Evolutionary conservation across 768 basidiomycete genomes (phyloP).

Genomic region (Mycena capillaripes): DNA sequence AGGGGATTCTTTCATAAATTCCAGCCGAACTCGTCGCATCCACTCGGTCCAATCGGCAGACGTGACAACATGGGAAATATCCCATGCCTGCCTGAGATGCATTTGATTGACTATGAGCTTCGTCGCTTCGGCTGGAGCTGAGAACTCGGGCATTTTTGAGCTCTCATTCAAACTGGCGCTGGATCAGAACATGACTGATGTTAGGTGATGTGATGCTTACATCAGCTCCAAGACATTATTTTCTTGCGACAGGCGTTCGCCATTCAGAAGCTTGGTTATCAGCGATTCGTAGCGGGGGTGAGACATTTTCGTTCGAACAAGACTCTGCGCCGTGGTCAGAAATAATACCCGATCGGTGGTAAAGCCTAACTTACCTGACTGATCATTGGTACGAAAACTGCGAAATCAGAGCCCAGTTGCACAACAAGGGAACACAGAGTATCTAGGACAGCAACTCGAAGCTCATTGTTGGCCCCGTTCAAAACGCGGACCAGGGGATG

Average conservation of each 20-base stretch:
- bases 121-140: constrained; percentile 87
- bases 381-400: constrained; percentile 97
- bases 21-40: constrained; percentile 93
- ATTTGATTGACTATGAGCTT: constrained; percentile 97
- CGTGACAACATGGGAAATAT: constrained; percentile 80
- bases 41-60: constrained; percentile 95
- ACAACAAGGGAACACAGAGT: constrained; percentile 92
- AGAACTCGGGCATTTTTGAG: constrained; percentile 76
- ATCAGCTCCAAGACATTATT: constrained; percentile 76
- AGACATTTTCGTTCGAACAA: constrained; percentile 80
- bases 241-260: constrained; percentile 93
- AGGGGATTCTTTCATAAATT: constrained; percentile 98
- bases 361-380: constrained; percentile 77
- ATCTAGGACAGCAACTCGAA: constrained; percentile 91
- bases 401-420: constrained; percentile 96
- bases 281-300: constrained; percentile 91
- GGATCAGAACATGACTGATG: constrained; percentile 18
- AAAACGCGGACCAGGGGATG: constrained; percentile 94
- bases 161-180: constrained; percentile 66
- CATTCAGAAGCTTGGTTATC: constrained; percentile 89
- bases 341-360: not conserved
- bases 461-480: constrained; percentile 78
- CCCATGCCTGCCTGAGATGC: constrained; percentile 97
- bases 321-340: constrained; percentile 61
- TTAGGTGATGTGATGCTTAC: constrained; percentile 55